phyloP scores from a whole-genome alignment of 1,139 yeast species.

The Dujonia santamariae region DNA sequence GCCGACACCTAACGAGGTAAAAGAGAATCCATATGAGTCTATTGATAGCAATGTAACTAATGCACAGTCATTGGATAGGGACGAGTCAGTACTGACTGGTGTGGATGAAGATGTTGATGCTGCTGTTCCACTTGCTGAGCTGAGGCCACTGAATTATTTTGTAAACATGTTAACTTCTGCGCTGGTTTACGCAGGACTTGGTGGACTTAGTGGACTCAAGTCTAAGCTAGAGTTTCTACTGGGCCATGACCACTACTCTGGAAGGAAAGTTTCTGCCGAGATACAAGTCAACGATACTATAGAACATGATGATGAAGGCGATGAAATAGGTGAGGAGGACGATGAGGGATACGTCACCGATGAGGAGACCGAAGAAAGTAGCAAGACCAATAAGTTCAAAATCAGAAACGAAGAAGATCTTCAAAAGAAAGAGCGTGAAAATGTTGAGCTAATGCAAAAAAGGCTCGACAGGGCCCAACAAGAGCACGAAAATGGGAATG shows the following conservation, averaged over 20 bases:
- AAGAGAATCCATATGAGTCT: neutral
- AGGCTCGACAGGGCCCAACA: constrained; percentile 3
- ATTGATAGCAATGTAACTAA: no score
- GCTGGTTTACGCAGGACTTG: constrained; percentile 51
- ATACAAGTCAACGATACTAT: no score
- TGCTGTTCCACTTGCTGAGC: constrained; percentile 19
- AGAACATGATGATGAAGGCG: no score
- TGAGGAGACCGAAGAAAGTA: constrained; percentile 3
- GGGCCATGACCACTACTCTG: no score
- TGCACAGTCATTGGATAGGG: no score
- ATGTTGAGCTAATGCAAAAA: constrained; percentile 1
- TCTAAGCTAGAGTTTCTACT: no score
- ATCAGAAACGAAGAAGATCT: no score
- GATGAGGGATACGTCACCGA: constrained; percentile 6
- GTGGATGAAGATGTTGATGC: constrained; percentile 21
- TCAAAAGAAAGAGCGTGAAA: no score
- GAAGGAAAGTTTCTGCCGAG: no score
- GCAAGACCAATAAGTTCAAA: constrained; percentile 1
- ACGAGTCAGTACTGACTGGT: neutral
- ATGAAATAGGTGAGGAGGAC: constrained; percentile 5
- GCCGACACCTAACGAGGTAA: constrained; percentile 1
- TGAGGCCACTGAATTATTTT: constrained; percentile 22
- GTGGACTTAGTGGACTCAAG: no score
- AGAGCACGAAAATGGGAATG: constrained; percentile 6
- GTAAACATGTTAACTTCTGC: constrained; percentile 52